Conservation (phyloP, 2,329 filamentous ascomycete genomes). For the Colletotrichum incanum region DNA sequence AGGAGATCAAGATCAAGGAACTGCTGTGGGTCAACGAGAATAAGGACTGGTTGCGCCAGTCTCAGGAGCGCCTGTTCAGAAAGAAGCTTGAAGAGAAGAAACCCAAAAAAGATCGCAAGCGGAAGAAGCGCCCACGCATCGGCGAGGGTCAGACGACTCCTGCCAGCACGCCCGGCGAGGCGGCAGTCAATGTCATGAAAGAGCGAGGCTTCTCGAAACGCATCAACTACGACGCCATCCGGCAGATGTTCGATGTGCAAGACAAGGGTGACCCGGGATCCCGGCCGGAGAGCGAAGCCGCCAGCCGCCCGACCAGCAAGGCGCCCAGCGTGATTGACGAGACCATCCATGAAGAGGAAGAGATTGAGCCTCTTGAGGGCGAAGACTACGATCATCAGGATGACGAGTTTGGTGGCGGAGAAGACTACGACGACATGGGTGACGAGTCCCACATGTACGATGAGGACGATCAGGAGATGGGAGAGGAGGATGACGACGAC, state of each 20-base stretch:
- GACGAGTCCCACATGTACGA: constrained; percentile 47
- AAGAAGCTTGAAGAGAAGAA: constrained; percentile 74
- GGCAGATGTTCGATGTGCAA: constrained; percentile 68
- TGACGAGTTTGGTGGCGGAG: constrained; percentile 52
- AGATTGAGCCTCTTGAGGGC: constrained; percentile 50
- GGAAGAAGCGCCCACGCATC: constrained; percentile 70
- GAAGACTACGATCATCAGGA: constrained; percentile 47
- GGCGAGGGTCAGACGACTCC: constrained; percentile 77
- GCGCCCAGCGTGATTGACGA: constrained; percentile 56
- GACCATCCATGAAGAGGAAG: constrained; percentile 54
- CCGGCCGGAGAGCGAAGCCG: constrained; percentile 62
- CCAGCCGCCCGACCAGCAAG: constrained; percentile 54
- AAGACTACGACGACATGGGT: constrained; percentile 53
- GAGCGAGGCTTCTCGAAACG: constrained; percentile 80
- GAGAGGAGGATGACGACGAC: constrained; percentile 35
- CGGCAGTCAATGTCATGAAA: constrained; percentile 78
- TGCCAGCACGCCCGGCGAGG: constrained; percentile 78
- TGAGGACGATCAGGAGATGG: constrained; percentile 39
- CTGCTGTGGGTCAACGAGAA: constrained; percentile 96
- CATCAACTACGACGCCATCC: constrained; percentile 80
- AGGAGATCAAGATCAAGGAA: constrained; percentile 87
- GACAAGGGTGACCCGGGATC: constrained; percentile 64
- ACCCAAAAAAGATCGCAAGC: constrained; percentile 71
- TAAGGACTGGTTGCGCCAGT: constrained; percentile 90
- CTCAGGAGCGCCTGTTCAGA: constrained; percentile 87